Evolutionary conservation across 2,329 filamentous ascomycete species (phyloP).

Genomic region (Diaporthe capsici): DNA sequence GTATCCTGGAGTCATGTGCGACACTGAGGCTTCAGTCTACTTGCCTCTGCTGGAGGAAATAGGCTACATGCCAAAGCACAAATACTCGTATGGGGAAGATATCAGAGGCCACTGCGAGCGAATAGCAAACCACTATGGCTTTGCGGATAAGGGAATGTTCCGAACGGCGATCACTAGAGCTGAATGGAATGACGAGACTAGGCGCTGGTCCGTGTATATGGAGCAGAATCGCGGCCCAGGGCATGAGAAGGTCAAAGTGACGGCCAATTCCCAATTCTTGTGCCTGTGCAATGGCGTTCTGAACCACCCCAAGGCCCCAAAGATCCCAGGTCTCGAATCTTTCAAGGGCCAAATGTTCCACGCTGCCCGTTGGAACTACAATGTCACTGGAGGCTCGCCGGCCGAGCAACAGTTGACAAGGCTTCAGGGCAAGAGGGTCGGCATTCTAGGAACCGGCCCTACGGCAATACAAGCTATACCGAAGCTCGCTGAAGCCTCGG

Average conservation of each 20-base stretch:
- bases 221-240: slow-evolving; percentile 37
- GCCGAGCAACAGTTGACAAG: slow-evolving; percentile 57
- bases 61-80: slow-evolving; percentile 68
- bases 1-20: slow-evolving; percentile 67
- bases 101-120: slow-evolving; percentile 61
- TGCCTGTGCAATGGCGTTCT: slow-evolving; percentile 56
- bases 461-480: slow-evolving; percentile 63
- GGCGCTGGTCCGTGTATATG: slow-evolving; percentile 45
- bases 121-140: slow-evolving; percentile 59
- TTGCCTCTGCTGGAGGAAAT: slow-evolving; percentile 73
- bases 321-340: slow-evolving; percentile 56
- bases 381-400: slow-evolving; percentile 56
- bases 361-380: slow-evolving; percentile 62
- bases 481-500: slow-evolving; percentile 60
- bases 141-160: slow-evolving; percentile 62
- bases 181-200: slow-evolving; percentile 56
- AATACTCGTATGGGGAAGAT: slow-evolving; percentile 53
- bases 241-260: slow-evolving; percentile 46
- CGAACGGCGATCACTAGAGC: slow-evolving; percentile 56
- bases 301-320: slow-evolving; percentile 58
- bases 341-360: slow-evolving; percentile 61
- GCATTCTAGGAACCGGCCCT: slow-evolving; percentile 65
- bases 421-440: slow-evolving; percentile 62
- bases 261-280: slow-evolving; percentile 57
- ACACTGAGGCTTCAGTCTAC: slow-evolving; percentile 73